Base-by-base conservation (phyloP, 2,329 filamentous ascomycete genomes). In the Aciculosporium take region DNA sequence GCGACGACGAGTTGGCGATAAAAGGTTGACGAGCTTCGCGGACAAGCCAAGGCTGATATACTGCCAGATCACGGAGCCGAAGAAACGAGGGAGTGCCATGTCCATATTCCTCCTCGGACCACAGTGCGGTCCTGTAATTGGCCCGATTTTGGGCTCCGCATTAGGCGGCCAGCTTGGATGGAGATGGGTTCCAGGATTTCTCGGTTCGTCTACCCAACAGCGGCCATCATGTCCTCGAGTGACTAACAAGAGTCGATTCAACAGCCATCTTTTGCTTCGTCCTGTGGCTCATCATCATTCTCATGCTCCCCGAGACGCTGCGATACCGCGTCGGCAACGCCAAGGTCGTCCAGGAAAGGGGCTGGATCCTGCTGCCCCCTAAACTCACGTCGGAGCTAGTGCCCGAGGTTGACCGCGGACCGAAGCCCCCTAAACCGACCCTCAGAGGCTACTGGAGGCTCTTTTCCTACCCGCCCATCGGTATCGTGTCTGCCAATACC, bases 271-370 rank as follows among this genome's bases (percentile, higher is more conserved):
- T 46, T 10, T 51, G 56, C 46, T 45, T 58, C 49, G 20, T 53
- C 3, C 53, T 65, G 17, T 55, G 45, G 47, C 28, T 52, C 8
- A 9, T 49, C 24, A 49, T 56, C 36, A 23, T 56, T 17, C 47
- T 67, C 40, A 58, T 56, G 42, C 61, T 68, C 6, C 66, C 66
- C 0, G 66, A 69, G 46, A 69, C 66, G 2, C 53, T 69, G 7
- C 60, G 65, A 21, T 56, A 58, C 5, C 51, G 63, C 2, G 66
- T 67, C 2, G 66, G 66, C 4, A 66, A 67, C 41, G 65, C 64
- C 13, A 47, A 50, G 13, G 41, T 56, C 9, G 54, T 56, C 33
- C 30, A 41, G 7, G 43, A 46, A 10, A 41, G 39, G 5, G 7
- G 41, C 17, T 43, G 52, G 42, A 17, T 56, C 12, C 25, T 54